These are phyloP conservation scores for Syzygium syzygioides DNA, from an alignment of 441 rosid species.

Conservation along the genomic window DNA sequence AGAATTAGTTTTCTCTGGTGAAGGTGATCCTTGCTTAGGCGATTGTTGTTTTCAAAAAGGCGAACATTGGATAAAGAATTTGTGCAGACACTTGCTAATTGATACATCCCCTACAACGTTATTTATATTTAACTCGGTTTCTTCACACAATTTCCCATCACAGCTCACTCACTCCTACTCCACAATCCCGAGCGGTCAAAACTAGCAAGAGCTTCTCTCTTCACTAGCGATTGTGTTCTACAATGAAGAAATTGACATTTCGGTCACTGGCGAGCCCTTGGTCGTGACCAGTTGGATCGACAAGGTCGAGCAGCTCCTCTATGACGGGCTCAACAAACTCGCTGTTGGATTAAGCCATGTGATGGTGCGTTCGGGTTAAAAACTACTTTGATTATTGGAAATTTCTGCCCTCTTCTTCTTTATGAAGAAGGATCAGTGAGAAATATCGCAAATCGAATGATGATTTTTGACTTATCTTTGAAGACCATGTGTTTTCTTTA, in stretches of 20 bases:
- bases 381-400: neutral
- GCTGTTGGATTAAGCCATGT: neutral
- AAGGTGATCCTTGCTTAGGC: neutral
- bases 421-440: neutral
- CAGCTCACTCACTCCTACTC: neutral
- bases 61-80: neutral
- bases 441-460: neutral
- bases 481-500: neutral
- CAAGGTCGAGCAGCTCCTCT: neutral
- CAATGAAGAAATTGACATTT: neutral
- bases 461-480: neutral
- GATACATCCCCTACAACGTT: neutral
- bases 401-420: neutral
- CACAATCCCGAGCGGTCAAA: neutral
- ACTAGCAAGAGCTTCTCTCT: neutral
- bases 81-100: neutral
- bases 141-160: neutral
- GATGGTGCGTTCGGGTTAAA: neutral
- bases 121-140: neutral
- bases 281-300: neutral
- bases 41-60: neutral
- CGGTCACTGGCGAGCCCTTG: neutral
- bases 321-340: neutral
- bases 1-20: neutral
- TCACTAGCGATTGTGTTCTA: neutral